Base-by-base conservation (phyloP, 345 rosid genomes). In the Limnanthes douglasii region DNA sequence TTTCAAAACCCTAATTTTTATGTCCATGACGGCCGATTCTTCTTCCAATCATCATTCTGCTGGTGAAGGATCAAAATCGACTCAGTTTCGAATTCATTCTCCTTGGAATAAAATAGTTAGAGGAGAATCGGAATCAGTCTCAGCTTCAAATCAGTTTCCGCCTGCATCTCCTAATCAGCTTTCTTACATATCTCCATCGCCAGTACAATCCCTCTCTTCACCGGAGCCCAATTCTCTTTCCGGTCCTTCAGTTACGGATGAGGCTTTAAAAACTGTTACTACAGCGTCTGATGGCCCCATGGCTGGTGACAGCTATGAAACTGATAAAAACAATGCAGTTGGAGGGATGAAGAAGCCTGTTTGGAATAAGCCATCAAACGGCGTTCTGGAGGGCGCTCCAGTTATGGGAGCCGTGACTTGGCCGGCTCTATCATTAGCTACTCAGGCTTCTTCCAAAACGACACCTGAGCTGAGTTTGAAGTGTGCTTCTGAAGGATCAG, bases 371-470 rank as follows among this genome's bases (percentile, higher is more conserved):
- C 77, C 70, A 13, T 53, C 70, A 5, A 64, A 61, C 21, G 72
- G 60, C 7, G 61, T 58, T 6, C 30, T 41, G 5, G 74, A 56
- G 37, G 56, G 35, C 5, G 51, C 64, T 29, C 61, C 68, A 22
- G 72, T 64, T 34, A 73, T 62, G 66, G 82, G 72, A 30, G 72
- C 69, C 18, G 68, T 32, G 23, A 54, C 74, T 17, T 77, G 88
- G 88, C 81, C 88, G 21, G 78, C 72, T 42, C 57, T 77, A 24
- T 64, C 75, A 8, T 66, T 64, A 46, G 54, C 82, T 16, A 41
- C 70, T 21, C 62, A 53, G 51, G 39, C 60, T 38, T 57, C 67
- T 6, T 56, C 77, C 1, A 76, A 60, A 57, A 47, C 64, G 36
- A 26, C 24, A 39, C 11, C 56, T 1, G 56, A 63, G 8, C 48